phyloP scores from a whole-genome alignment of 176 grass and related monocot genomes.

The Oryza meridionalis region DNA sequence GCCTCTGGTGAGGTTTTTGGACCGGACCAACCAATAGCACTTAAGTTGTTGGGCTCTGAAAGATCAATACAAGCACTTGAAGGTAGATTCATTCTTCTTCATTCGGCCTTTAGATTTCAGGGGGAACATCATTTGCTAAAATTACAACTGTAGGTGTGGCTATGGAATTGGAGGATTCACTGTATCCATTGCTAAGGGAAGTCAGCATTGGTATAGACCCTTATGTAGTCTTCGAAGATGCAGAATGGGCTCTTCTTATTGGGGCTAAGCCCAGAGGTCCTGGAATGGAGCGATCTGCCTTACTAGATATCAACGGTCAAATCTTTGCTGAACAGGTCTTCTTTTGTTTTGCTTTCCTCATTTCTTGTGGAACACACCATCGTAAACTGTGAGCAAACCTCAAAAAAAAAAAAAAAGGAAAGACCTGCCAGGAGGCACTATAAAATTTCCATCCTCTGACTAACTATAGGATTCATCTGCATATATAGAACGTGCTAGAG shows the following conservation, averaged over 20 bases:
- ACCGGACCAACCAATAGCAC: slow-evolving; percentile 81
- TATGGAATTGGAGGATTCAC: slow-evolving; percentile 96
- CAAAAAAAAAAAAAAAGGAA: neutral
- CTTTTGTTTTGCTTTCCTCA: slow-evolving; percentile 5
- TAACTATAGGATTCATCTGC: neutral
- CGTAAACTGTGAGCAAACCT: slow-evolving; percentile 5
- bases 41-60: slow-evolving; percentile 88
- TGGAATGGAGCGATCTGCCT: slow-evolving; percentile 85
- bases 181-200: slow-evolving; percentile 93
- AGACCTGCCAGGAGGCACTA: neutral
- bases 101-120: slow-evolving; percentile 1
- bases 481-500: neutral
- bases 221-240: slow-evolving; percentile 76
- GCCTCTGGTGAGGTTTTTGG: slow-evolving; percentile 97
- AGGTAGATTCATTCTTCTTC: slow-evolving; percentile 50
- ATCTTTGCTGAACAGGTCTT: slow-evolving; percentile 90
- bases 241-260: slow-evolving; percentile 93
- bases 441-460: neutral
- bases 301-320: slow-evolving; percentile 96
- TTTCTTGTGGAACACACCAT: neutral
- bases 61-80: slow-evolving; percentile 91
- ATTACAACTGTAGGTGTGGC: slow-evolving; percentile 71
- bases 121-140: slow-evolving; percentile 18
- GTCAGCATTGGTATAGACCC: slow-evolving; percentile 91
- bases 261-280: slow-evolving; percentile 96